Evolutionary conservation across 768 basidiomycete species (phyloP).

Genomic region (Rhodosporidiobolus odoratus): DNA sequence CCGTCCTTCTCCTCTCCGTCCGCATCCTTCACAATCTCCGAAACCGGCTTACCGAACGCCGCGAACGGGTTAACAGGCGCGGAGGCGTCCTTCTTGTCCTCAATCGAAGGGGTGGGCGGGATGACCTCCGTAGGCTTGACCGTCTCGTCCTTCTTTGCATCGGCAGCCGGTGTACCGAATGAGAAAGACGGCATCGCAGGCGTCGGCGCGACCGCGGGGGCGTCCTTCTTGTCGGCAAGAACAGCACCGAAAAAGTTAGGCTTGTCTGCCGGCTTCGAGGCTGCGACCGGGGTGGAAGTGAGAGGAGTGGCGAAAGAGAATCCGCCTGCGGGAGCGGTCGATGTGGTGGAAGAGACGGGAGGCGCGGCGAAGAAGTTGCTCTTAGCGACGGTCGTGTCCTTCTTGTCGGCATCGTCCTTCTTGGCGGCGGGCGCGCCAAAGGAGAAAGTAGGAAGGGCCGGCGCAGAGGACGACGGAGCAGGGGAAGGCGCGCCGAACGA

Average conservation of each 20-base stretch:
- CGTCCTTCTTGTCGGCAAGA: slow-evolving; percentile 11
- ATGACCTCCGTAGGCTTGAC: slow-evolving; percentile 21
- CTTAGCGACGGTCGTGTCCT: too few species aligned
- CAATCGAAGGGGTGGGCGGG: too few species aligned
- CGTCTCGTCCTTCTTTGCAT: neutral
- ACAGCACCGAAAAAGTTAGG: slow-evolving; percentile 67
- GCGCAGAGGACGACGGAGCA: neutral
- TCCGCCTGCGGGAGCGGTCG: neutral
- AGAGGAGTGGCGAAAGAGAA: slow-evolving; percentile 3
- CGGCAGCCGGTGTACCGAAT: slow-evolving; percentile 6
- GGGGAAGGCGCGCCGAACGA: slow-evolving; percentile 6
- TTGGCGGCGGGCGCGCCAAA: slow-evolving; percentile 9
- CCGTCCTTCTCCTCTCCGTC: slow-evolving; percentile 7
- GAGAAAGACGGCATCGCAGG: slow-evolving; percentile 7
- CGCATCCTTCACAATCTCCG: slow-evolving; percentile 20
- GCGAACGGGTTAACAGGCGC: slow-evolving; percentile 33
- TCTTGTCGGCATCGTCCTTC: too few species aligned
- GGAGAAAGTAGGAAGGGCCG: neutral
- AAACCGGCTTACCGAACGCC: slow-evolving; percentile 34
- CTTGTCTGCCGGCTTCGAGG: slow-evolving; percentile 5
- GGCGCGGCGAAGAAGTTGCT: neutral
- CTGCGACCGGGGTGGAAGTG: slow-evolving; percentile 14
- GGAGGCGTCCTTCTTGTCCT: slow-evolving; percentile 1
- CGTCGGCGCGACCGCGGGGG: neutral
- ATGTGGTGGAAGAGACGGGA: neutral